Evolutionary conservation across 352 stramenopile species (phyloP), one percentile per base, ranked within the genome.

Genomic region (Elongisporangium undulatum): DNA sequence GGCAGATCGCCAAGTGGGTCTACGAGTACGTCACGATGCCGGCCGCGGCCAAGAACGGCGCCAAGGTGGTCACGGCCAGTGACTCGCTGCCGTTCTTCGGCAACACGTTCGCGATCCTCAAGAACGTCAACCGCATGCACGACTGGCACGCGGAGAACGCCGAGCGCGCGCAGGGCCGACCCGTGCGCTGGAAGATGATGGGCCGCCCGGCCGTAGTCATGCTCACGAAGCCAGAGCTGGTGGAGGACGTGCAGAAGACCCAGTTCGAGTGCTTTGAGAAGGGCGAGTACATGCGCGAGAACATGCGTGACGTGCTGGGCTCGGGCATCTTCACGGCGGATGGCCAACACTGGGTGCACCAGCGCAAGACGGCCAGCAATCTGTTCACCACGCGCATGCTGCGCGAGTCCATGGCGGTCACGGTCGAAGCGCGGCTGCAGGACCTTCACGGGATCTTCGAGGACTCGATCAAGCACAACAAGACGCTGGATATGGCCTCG

Each of bases 361-460:
- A 96, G 53, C 82, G 87, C 52, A 89, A 89, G 51, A 83, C 74
- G 1, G 87, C 90, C 63, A 94, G 87, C 56, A 90, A 96, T 56
- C 92, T 97, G 50, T 95, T 96, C 39, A 92, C 75, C 12, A 76
- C 71, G 16, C 41, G 66, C 10, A 79, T 72, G 16, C 62, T 89
- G 61, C 65, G 72, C 2, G 72, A 84, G 9, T 64, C 65, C 63
- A 82, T 89, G 77, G 59, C 69, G 1, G 61, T 59, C n/a, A 64
- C 72, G 24, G 75, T 89, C 49, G 66, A 72, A 26, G 55, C 75
- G 6, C 50, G 67, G 39, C 64, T 66, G 49, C 65, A 62, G 7
- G 23, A 58, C 20, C 19, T 75, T 15, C 34, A 58, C 2, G 48
- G 57, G 12, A 63, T 65, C 13, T 55, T 79, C 19, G 49, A 62